Base-by-base conservation (phyloP, 345 rosid species). In the Gossypium australe region DNA sequence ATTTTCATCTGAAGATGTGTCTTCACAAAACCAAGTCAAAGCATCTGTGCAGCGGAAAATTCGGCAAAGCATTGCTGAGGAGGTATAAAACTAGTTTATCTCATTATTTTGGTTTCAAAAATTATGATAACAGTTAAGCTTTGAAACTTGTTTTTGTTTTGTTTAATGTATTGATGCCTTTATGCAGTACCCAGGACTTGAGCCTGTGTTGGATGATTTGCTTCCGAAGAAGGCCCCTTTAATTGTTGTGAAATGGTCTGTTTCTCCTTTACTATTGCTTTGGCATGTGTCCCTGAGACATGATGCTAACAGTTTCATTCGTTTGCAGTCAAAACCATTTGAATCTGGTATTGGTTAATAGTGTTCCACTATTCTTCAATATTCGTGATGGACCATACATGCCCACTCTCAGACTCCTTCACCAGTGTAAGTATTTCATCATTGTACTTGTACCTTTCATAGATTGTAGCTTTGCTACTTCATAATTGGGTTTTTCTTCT, bases 371-470 rank as follows among this genome's bases (percentile, higher is more conserved):
- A 77, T 96, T 96, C 84, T 96, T 96, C 87, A 93, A 94, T 77
- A 84, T 96, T 77, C 94, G 97, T 38, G 98, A 93, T 16, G 98
- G 99, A 64, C 98, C 97, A 65, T 96, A 96, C 83, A 96, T 96
- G 99, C 99, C 99, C 75, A 96, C 99, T 9, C 77, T 96, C 20
- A 82, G 97, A 11, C 95, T 96, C 65, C 97, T 96, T 71, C 99
- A 96, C 85, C 98, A 96, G 80, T 96, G 98, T 92, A 85, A 79
- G 74, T 79, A 58, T 69, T 57, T 78, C 48, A 52, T 70, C 60
- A 51, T 69, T 76, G 25, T 73, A 47, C 78, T 65, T 76, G 25
- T 73, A 41, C 78, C 48, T 56, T 49, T 27, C 53, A 9, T 72
- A 62, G 57, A 67, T 9, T 57, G 59, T 67, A 38, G 27, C 27